A percentile compares a stretch with the other conserved stretches of the same genome.
phyloP scores from a whole-genome alignment of 768 basidiomycete genomes.

The Pholiota molesta region DNA sequence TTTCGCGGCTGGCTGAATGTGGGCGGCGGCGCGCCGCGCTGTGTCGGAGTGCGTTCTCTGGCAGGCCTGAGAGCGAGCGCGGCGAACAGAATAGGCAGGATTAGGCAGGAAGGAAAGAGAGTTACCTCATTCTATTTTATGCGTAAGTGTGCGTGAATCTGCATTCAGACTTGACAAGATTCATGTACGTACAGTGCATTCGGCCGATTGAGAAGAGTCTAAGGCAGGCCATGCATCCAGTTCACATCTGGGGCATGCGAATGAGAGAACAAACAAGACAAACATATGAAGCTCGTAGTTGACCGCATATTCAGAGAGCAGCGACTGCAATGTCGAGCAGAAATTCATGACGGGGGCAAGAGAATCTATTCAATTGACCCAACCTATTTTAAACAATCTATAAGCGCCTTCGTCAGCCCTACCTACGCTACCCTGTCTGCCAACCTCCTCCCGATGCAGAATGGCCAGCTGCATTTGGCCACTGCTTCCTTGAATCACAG shows the following conservation, averaged over 20 bases:
- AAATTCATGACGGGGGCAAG: neutral
- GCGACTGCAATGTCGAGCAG: neutral
- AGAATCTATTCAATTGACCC: constrained; percentile 36
- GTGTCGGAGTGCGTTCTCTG: neutral
- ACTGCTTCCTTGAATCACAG: constrained; percentile 1
- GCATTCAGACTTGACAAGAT: neutral
- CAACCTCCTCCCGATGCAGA: constrained; percentile 48
- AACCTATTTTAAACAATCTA: constrained; percentile 71
- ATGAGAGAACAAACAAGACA: too few species aligned
- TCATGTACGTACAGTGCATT: neutral
- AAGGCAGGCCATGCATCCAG: neutral
- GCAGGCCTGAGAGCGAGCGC: neutral
- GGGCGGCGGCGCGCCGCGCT: neutral
- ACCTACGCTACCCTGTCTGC: constrained; percentile 56
- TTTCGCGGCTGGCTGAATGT: neutral
- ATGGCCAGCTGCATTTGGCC: constrained; percentile 43
- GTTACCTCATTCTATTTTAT: neutral
- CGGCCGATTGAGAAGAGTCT: neutral
- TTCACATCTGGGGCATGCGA: too few species aligned
- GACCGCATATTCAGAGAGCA: neutral
- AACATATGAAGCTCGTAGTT: neutral
- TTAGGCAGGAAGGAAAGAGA: neutral
- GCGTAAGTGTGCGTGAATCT: neutral
- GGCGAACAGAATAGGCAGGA: neutral
- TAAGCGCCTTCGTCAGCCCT: constrained; percentile 75